Evolutionary conservation across 352 stramenopile genomes (phyloP), one percentile per base, ranked within the genome.

Genomic region (Phytophthora foliorum): DNA sequence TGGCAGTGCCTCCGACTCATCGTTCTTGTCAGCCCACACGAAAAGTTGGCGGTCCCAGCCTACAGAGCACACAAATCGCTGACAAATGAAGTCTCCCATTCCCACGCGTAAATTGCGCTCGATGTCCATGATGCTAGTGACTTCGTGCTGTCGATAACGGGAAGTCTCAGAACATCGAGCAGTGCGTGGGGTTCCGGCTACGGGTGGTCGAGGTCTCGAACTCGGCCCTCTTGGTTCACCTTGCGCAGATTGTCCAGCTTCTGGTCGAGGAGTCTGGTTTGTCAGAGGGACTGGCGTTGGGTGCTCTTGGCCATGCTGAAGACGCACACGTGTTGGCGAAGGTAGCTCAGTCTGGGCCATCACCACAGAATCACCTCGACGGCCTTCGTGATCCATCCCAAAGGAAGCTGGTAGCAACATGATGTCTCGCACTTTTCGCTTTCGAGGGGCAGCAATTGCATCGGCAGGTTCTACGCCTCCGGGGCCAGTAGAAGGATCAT

Each of bases 41-140:
- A 91, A 95, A 16, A 97, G 71, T 21, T 77, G 76, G n/a, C 84
- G 82, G 58, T 96, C 89, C 89, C 89, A 97, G 19, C 89, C 89
- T 2, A 92, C 84, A 38, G 80, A 91, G n/a, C 82, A 91, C 46
- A 94, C 84, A 46, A 92, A 91, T 27, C 86, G 74, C 65, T 94
- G 86, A 56, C 86, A 94, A 52, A 91, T 90, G 63, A 88, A 94
- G 67, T 94, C 82, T 21, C 84, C 86, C 86, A 94, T 94, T 38
- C 86, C 86, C 16, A 94, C 86, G 5, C 84, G 82, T 31, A 94
- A 56, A 45, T 92, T 94, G 25, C 86, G 82, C 54, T 94, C 86
- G 38, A 92, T 91, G 50, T 90, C 80, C 29, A 96, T 65, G 7
- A 97, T 93, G 69, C 72, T 90, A 9, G 91, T 97, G 39, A 95